Base-by-base conservation (phyloP, 352 stramenopile species). In the Phytophthora meadii region DNA sequence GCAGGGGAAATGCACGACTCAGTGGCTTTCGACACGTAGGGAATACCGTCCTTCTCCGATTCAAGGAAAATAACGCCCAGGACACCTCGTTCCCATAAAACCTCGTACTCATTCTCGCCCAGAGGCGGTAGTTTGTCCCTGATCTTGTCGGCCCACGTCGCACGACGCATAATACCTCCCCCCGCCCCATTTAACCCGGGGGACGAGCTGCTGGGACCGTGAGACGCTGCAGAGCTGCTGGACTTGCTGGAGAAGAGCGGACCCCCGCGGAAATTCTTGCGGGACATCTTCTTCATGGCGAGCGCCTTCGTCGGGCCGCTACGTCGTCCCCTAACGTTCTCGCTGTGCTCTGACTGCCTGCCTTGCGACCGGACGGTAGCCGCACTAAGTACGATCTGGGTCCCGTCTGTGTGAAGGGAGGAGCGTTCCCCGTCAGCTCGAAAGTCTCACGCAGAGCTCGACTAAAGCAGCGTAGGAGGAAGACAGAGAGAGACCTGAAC, bases 11-110 rank as follows among this genome's bases (percentile, higher is more conserved):
- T 94, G 53, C 84, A 93, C 54, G 88, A 92, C 72, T 96, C 88
- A 7, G 86, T 96, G 51, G 87, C 86, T 53, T 94, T 96, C 10
- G 81, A 93, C 41, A 96, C 86, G 53, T 93, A 94, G 50, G 88
- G 88, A 25, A 96, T 91, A 28, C 87, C 86, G 59, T 91, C 81
- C 60, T 90, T 89, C 55, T 96, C 87, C 17, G 83, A 92, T 66
- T 96, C 88, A 47, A 93, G 76, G 57, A 96, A 94, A 61, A 94
- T 94, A 7, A 96, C 88, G 19, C 88, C 88, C 24, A 96, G 75
- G 59, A 94, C 86, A 52, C 88, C 88, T 37, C 86, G 86, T 56
- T 96, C 88, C 88, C 88, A 96, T 14, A 93, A 71, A 50, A 96
- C 84, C 58, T 94, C 87, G 70, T 96, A 96, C 70, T 96, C 88